Evolutionary conservation across 345 rosid genomes (phyloP).

Genomic region (Euphorbia tirucalli): DNA sequence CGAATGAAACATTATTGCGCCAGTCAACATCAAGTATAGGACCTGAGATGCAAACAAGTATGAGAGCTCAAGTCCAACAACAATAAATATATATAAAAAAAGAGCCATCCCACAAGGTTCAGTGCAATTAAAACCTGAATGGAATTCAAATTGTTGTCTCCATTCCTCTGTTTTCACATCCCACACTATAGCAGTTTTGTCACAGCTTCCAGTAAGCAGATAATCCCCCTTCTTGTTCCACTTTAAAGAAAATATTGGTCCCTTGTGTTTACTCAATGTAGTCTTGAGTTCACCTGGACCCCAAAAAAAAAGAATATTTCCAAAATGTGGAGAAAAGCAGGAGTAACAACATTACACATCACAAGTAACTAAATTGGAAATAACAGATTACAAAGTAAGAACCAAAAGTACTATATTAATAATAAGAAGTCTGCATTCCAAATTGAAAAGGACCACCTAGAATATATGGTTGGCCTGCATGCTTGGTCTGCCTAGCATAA

Average conservation of each 20-base stretch:
- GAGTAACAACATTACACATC: neutral
- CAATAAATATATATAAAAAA: slow-evolving; percentile 19
- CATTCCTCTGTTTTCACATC: slow-evolving; percentile 92
- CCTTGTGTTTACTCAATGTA: slow-evolving; percentile 90
- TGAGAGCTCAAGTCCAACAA: slow-evolving; percentile 11
- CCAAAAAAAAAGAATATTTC: neutral
- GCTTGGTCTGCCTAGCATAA: neutral
- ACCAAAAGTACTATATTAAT: neutral
- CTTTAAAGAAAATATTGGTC: slow-evolving; percentile 96
- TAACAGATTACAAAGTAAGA: neutral
- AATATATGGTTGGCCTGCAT: neutral
- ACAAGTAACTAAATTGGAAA: neutral
- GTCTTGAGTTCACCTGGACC: slow-evolving; percentile 72
- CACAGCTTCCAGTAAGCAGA: slow-evolving; percentile 97
- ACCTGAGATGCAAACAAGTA: slow-evolving; percentile 43
- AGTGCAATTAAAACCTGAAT: slow-evolving; percentile 49
- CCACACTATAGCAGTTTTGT: slow-evolving; percentile 97
- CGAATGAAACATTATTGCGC: slow-evolving; percentile 95
- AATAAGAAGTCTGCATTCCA: neutral
- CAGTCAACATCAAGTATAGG: slow-evolving; percentile 99
- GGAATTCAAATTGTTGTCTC: slow-evolving; percentile 94
- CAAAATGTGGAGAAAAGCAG: slow-evolving; percentile 3
- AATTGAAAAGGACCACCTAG: neutral
- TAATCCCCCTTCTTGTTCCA: slow-evolving; percentile 99
- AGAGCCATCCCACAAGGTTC: neutral